Evolutionary conservation across 352 stramenopile genomes (phyloP), one percentile per base, ranked within the genome.

Genomic region (Phytophthora pini): DNA sequence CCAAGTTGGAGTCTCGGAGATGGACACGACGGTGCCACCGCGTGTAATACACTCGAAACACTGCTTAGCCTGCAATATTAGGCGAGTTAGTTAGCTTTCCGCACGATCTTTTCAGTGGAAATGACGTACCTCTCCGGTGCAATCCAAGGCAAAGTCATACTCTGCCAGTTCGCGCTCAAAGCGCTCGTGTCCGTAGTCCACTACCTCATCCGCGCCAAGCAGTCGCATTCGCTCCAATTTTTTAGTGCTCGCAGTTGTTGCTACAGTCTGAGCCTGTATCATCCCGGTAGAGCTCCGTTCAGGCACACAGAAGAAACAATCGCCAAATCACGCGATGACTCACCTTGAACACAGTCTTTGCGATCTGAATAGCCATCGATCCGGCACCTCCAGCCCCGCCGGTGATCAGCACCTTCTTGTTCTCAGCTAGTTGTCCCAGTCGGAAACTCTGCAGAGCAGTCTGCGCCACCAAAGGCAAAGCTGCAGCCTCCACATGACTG

Each of bases 61-160:
- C 49, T 79, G 68, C 51, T 71, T 84, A 1, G 80, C 64, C 82
- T 90, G 46, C 9, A 56, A 24, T 41, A 29, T 26, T 50, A 31
- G 12, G 15, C 43, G 29, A 58, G 24, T 24, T 27, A 38, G 10
- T 12, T 12, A 36, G 8, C 31, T 36, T 10, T 8, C 9, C 31
- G 11, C 31, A 9, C 2, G 31, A 36, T 36, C 31, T 36, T 36
- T 36, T 8, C 31, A 36, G 31, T 13, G 2, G 31, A 36, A 36
- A 36, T 12, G 31, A 15, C 55, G 3, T 76, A 90, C 84, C 74
- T 94, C 86, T 48, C 65, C 79, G 1, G 86, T 93, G 70, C 80
- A 91, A 56, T 94, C 86, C 24, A 94, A 49, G 27, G 84, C 82
- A 52, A 90, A 90, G 60, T 94, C 86, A 58, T 88, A 92, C 50